Evolutionary conservation across 176 grass and related monocot species (phyloP).

Genomic region (Oryza glumipatula): DNA sequence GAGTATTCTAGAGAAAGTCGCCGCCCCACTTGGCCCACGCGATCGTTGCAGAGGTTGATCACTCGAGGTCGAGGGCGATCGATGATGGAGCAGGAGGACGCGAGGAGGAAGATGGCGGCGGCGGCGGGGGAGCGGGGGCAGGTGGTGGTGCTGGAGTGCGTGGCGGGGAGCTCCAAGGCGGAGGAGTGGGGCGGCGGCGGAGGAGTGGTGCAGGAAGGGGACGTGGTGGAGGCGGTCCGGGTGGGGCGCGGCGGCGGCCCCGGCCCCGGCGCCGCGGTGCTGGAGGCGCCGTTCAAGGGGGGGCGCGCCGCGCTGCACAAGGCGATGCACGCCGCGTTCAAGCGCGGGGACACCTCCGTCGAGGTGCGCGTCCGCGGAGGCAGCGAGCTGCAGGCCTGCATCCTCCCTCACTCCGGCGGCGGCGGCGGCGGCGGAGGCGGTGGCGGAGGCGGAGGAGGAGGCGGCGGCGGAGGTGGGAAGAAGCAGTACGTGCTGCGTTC

Average conservation of each 20-base stretch:
- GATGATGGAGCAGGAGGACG: constrained; percentile 51
- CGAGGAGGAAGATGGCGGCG: constrained; percentile 5
- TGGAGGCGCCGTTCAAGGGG: constrained; percentile 82
- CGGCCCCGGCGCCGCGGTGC: constrained; percentile 15
- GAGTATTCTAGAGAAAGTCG: not conserved
- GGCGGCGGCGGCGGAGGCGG: not conserved
- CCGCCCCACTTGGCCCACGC: not conserved
- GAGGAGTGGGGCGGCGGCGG: constrained; percentile 92
- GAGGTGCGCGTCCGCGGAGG: constrained; percentile 64
- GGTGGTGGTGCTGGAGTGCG: constrained; percentile 93
- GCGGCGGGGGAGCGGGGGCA: not conserved
- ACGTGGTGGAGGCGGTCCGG: constrained; percentile 87
- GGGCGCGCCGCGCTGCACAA: constrained; percentile 64
- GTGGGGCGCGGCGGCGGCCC: constrained; percentile 41
- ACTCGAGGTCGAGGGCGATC: not conserved
- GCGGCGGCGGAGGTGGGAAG: constrained; percentile 21
- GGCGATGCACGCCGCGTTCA: constrained; percentile 74
- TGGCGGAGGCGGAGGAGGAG: not conserved
- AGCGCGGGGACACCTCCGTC: constrained; percentile 84
- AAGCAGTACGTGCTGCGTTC: constrained; percentile 74
- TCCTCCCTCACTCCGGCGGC: constrained; percentile 53
- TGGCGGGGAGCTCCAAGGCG: constrained; percentile 93
- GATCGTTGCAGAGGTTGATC: not conserved
- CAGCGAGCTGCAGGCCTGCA: constrained; percentile 59
- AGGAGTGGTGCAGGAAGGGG: constrained; percentile 79